Evolutionary conservation across 495 filamentous ascomycete genomes (phyloP).

Genomic region (Neurospora sp.): DNA sequence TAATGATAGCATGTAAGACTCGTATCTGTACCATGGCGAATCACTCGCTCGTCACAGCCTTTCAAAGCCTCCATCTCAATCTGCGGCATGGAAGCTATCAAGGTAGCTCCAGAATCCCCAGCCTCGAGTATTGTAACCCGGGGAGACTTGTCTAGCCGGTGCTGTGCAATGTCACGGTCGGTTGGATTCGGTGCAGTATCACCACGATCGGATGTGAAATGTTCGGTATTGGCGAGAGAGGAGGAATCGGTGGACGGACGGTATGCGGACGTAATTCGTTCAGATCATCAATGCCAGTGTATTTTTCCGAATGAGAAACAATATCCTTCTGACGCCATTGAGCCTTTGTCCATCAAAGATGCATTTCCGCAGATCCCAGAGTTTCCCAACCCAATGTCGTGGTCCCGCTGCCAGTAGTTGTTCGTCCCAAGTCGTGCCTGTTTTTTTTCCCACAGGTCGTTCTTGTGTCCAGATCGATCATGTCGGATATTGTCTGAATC

Average conservation of each 20-base stretch:
- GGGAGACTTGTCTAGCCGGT: constrained; percentile 39
- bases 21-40: constrained; percentile 91
- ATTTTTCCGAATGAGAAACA: constrained; percentile 20
- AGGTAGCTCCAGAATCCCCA: constrained; percentile 44
- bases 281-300: constrained; percentile 24
- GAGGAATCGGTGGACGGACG: background rate
- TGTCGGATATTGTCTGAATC: constrained; percentile 6
- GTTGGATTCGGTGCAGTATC: background rate
- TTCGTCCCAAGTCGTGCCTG: background rate
- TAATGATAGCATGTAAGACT: constrained; percentile 54
- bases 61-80: constrained; percentile 61
- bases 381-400: constrained; percentile 7
- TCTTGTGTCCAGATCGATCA: constrained; percentile 13
- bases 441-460: constrained; percentile 2
- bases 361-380: constrained; percentile 8
- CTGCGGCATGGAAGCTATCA: constrained; percentile 45
- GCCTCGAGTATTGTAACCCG: constrained; percentile 34
- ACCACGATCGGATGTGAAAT: background rate
- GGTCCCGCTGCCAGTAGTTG: constrained; percentile 12
- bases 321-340: constrained; percentile 25
- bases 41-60: constrained; percentile 69
- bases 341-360: constrained; percentile 16
- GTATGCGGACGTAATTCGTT: background rate
- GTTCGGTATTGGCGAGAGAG: background rate
- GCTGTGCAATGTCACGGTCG: no score